phyloP scores from a whole-genome alignment of 768 basidiomycete genomes.

The Phanerodontia chrysosporium region DNA sequence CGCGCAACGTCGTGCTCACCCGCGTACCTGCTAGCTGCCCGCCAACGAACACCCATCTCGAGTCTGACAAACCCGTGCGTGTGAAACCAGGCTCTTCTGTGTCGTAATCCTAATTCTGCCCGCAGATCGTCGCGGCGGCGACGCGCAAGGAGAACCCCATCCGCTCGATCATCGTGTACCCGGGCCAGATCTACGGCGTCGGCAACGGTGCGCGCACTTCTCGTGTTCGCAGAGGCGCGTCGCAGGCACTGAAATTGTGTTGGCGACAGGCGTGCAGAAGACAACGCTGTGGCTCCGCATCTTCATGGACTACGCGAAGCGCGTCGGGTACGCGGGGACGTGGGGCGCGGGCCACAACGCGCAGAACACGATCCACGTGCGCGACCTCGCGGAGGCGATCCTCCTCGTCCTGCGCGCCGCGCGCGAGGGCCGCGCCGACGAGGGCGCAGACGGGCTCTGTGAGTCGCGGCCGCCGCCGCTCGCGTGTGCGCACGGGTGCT shows the following conservation, averaged over 20 bases:
- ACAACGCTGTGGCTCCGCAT: slow-evolving; percentile 33
- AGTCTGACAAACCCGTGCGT: slow-evolving; percentile 28
- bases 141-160: slow-evolving; percentile 35
- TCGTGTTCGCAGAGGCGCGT: neutral
- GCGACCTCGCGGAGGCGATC: slow-evolving; percentile 34
- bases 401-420: slow-evolving; percentile 35
- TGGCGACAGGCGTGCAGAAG: slow-evolving; percentile 31
- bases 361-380: slow-evolving; percentile 37
- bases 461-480: slow-evolving; percentile 10
- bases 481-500: neutral
- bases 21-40: slow-evolving; percentile 21
- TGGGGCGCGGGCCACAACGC: slow-evolving; percentile 38
- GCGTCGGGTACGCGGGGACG: slow-evolving; percentile 34
- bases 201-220: slow-evolving; percentile 30
- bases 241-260: neutral
- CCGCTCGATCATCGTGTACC: slow-evolving; percentile 40
- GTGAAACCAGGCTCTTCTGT: slow-evolving; percentile 6
- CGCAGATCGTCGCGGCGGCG: slow-evolving; percentile 36
- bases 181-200: slow-evolving; percentile 40
- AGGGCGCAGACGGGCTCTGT: slow-evolving; percentile 40
- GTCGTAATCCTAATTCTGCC: neutral
- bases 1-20: neutral
- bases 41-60: slow-evolving; percentile 28
- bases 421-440: slow-evolving; percentile 36
- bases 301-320: slow-evolving; percentile 31